Evolutionary conservation across 305 asterid genomes (phyloP), one percentile per base, ranked within the genome.

Genomic region (Solanum hybrid): DNA sequence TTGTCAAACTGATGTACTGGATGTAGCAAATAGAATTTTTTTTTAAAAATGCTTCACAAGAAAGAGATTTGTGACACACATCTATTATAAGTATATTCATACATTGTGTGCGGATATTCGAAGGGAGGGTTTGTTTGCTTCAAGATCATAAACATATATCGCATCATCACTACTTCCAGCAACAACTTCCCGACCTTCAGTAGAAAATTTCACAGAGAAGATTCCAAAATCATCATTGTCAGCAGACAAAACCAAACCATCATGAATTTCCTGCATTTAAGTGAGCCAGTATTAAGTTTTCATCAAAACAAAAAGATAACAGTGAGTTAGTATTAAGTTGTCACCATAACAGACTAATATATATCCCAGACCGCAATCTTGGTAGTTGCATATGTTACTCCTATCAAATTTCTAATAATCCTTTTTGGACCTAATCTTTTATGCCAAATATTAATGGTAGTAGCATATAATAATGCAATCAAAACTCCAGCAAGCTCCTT

Each of bases 81-180:
- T 69, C 37, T 46, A 71, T n/a, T 20, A 14, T 89, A 38, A 90
- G 51, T 64, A 87, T 22, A 87, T 60, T 79, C 80, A 51, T 95
- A 96, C 99, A 94, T 86, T 46, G 86, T 97, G 99, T 1, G 98
- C 99, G 4, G 93, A 87, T 89, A 96, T 95, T 90, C 96, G 94
- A 90, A 96, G 98, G 56, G 96, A 92, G 77, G 92, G 91, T 91
- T 92, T 93, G 20, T 92, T 96, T 9, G 96, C 95, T 95, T 95
- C 97, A 27, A 97, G 96, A 93, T 97, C 99, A 89, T 96, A 96
- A 42, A 97, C 98, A 91, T 95, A 97, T 86, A 97, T 95, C 72
- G 97, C 94, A 64, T 93, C 96, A 90, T 96, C 95, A 73, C 95
- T 95, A 92, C 97, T 95, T 90, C 99, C 99, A 91, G 98, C 98